Base-by-base conservation (phyloP, 352 stramenopile species). In the Saprolegnia parasitica region DNA sequence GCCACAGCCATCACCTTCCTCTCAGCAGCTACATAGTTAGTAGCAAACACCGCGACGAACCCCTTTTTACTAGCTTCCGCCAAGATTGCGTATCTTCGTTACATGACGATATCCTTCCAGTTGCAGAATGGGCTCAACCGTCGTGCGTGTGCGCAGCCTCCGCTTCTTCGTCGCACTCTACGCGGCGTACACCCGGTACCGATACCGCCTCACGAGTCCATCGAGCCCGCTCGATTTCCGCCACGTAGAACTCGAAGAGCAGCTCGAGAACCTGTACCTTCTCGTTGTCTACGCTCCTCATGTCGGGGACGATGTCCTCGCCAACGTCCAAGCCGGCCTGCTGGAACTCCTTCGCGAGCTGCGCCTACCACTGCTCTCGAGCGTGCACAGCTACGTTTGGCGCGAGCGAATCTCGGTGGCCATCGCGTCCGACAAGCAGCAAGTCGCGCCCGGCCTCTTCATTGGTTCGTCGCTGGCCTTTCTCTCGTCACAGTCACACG, bases 131-230 rank as follows among this genome's bases (percentile, higher is more conserved):
- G 52, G 52, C 3, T 60, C 52, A 24, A 16, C 52, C 24, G 52
- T 60, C 52, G 32, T 57, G 8, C 63, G 37, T 23, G 47, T 57
- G 49, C 63, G 63, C 13, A 37, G 24, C 46, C 32, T 70, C 15
- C 63, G 63, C 21, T 70, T 49, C 54, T 70, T 55, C 37, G 26
- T 70, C 49, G 63, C 63, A 15, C 37, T 70, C 35, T 42, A 70
- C 39, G 24, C 63, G 13, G 63, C 50, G 21, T 70, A 70, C 39
- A 54, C 55, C n/a, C 29, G n/a, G 21, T 37, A 61, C 20, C 46
- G 63, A 5, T 9, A n/a, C 16, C 11, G 20, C 35, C 11, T 40
- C 9, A n/a, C 47, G 35, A 60, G 35, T 16, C 24, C 11, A 60
- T 60, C 24, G 24, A 32, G 0, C n/a, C 20, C 35, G 35, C 61